Evolutionary conservation across 1,284 basidiomycete species (phyloP), one percentile per base, ranked within the genome.

Genomic region (Apiotrichum brassicae): DNA sequence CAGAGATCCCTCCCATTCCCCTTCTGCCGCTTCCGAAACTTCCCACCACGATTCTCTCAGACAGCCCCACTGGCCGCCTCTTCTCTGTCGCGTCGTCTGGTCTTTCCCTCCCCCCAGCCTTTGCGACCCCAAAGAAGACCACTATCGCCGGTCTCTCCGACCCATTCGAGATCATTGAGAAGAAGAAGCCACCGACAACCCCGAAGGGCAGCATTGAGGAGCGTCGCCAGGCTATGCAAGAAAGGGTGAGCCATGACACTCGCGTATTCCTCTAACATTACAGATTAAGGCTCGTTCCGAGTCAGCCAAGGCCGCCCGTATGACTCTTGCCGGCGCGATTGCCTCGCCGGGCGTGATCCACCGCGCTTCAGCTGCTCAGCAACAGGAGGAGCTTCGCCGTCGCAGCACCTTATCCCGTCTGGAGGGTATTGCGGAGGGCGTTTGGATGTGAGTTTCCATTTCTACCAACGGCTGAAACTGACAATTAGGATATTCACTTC

Each of bases 361-460:
- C 38, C 48, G 37, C 19, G 30, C 34, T 2, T 34, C 42, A 6
- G 23, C 40, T 14, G 22, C 30, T 14, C 61, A 64, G 22, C 57
- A 59, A 41, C 59, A 64, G 36, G 67, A 73, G 35, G 73, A 67
- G 56, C 58, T 76, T 16, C 70, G 71, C 46, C 58, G 72, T 25
- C 56, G 74, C 28, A 64, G 62, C 24, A 71, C 71, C 3, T 60
- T 76, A 5, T 70, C 67, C 53, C 61, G 75, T 8, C 61, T 75
- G 19, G 69, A 70, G 44, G 53, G 63, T 28, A 62, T 76, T 23
- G 75, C 75, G 0, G 73, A 76, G 53, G 66, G 59, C 19, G 71
- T 75, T 5, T 75, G 70, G 69, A 73, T 75, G 73, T 61, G 72
- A 53, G 73, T 72, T 56, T 69, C 70, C 75, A 2, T 66, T 65